Evolutionary conservation across 805 yeast species (phyloP).

Genomic region (Hanseniaspora clermontiae): DNA sequence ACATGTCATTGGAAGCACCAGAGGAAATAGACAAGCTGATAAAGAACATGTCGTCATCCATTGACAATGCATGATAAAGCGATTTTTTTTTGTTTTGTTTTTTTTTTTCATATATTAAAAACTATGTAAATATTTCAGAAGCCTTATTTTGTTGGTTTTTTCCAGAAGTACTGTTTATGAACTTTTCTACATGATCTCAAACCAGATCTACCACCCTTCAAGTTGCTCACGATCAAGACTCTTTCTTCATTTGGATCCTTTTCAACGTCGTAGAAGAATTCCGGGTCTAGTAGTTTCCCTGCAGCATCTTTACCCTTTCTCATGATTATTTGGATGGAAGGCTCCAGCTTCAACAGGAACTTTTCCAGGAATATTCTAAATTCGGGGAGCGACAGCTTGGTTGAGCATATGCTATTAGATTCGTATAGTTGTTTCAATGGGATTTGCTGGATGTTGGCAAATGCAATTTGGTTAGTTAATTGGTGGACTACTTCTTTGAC

Average conservation of each 20-base stretch:
- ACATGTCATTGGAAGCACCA: not conserved
- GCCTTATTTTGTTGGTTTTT: constrained; percentile 30
- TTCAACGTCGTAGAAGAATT: constrained; percentile 81
- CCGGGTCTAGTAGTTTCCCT: constrained; percentile 86
- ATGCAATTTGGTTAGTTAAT: constrained; percentile 74
- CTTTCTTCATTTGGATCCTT: constrained; percentile 64
- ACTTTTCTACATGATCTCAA: constrained; percentile 82
- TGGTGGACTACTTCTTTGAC: constrained; percentile 48
- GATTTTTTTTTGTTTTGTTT: not conserved
- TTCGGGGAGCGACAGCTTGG: constrained; percentile 21
- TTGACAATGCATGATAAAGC: not conserved
- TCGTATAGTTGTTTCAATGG: constrained; percentile 61
- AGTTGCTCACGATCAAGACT: constrained; percentile 52
- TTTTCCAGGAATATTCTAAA: constrained; percentile 35
- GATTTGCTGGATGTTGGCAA: constrained; percentile 74
- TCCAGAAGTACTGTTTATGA: constrained; percentile 63
- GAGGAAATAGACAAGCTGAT: constrained; percentile 1
- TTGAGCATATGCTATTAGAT: constrained; percentile 45
- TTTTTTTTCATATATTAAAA: not conserved
- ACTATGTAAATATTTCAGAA: not conserved
- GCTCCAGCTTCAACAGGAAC: constrained; percentile 20
- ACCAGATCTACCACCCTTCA: constrained; percentile 67
- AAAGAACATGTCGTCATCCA: not conserved
- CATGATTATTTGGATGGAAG: constrained; percentile 74
- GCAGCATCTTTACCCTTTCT: constrained; percentile 94